Percentiles rank a stretch among this genome's conserved stretches.
These are phyloP conservation scores for Clavaria fumosa DNA, from an alignment of 768 basidiomycete genomes.

Conservation along the genomic window DNA sequence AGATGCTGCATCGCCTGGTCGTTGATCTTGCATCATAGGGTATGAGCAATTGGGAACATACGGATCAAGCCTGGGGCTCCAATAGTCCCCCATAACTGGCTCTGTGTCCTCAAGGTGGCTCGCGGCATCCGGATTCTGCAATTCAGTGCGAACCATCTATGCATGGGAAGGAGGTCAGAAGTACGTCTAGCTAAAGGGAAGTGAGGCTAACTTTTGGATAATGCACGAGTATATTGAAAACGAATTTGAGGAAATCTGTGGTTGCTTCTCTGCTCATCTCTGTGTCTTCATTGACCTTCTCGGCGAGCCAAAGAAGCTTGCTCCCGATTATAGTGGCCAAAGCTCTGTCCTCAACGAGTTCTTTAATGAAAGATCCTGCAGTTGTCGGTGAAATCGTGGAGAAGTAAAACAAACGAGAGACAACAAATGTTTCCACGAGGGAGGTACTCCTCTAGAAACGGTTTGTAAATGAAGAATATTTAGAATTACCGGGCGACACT, in stretches of 20 bases:
- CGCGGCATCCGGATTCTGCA: conserved; percentile 20
- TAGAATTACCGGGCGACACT: conserved; percentile 9
- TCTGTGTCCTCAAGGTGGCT: conserved; percentile 22
- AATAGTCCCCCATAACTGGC: conserved; percentile 61
- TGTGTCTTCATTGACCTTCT: conserved; percentile 31
- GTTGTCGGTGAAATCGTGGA: conserved; percentile 38
- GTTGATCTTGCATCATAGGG: no score
- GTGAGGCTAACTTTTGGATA: conserved; percentile 53
- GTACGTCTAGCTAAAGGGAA: neutral
- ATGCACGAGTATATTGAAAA: conserved; percentile 67
- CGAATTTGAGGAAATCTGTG: conserved; percentile 71
- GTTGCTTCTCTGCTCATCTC: conserved; percentile 56
- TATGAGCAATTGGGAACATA: no score
- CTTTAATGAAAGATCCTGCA: conserved; percentile 26
- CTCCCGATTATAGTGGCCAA: conserved; percentile 44
- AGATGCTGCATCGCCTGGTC: conserved; percentile 38
- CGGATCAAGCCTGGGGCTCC: conserved; percentile 62
- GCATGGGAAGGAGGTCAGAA: conserved; percentile 4
- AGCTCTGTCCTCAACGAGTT: conserved; percentile 50
- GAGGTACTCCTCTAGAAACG: no score
- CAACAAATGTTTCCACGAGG: conserved; percentile 60
- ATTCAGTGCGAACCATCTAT: conserved; percentile 30
- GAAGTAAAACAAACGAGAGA: conserved; percentile 65
- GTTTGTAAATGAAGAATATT: conserved; percentile 6
- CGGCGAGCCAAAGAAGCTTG: conserved; percentile 45